Evolutionary conservation across 2,329 filamentous ascomycete genomes (phyloP).

Genomic region (Sporothrix mexicana): DNA sequence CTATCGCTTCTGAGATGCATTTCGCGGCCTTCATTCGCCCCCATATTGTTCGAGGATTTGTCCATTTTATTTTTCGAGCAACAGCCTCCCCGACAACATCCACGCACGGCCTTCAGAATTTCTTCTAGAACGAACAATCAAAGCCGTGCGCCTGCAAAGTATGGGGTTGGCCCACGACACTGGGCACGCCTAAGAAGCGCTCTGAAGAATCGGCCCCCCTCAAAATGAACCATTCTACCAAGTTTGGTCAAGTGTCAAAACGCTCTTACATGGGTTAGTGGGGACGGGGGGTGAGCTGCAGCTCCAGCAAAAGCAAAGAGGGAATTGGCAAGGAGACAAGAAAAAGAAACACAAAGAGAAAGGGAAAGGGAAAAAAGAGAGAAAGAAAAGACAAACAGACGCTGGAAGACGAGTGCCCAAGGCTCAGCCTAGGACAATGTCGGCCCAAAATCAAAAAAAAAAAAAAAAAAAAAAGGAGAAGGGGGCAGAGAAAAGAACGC

Average conservation of each 20-base stretch:
- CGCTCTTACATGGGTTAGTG: slow-evolving; percentile 18
- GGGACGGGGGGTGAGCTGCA: slow-evolving; percentile 1
- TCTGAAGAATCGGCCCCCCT: neutral
- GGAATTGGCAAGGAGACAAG: slow-evolving; percentile 26
- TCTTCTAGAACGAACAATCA: neutral
- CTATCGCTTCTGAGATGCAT: neutral
- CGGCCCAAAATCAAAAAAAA: slow-evolving; percentile 21
- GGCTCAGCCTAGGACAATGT: neutral
- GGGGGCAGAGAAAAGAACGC: neutral
- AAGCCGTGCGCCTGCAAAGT: neutral
- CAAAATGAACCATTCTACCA: slow-evolving; percentile 8
- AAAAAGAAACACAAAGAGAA: slow-evolving; percentile 30
- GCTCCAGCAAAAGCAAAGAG: neutral
- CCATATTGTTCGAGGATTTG: neutral
- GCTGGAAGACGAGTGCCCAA: neutral
- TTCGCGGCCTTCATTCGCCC: neutral
- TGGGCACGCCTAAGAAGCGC: neutral
- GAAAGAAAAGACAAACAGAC: slow-evolving; percentile 28
- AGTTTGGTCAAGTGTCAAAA: slow-evolving; percentile 33
- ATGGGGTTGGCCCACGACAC: slow-evolving; percentile 10
- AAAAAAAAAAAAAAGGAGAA: neutral
- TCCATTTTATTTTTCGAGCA: neutral
- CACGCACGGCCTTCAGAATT: neutral
- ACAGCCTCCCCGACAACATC: neutral
- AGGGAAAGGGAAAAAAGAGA: neutral